phyloP scores from a whole-genome alignment of 2,329 filamentous ascomycete species.

The Aspergillus thermomutatus region DNA sequence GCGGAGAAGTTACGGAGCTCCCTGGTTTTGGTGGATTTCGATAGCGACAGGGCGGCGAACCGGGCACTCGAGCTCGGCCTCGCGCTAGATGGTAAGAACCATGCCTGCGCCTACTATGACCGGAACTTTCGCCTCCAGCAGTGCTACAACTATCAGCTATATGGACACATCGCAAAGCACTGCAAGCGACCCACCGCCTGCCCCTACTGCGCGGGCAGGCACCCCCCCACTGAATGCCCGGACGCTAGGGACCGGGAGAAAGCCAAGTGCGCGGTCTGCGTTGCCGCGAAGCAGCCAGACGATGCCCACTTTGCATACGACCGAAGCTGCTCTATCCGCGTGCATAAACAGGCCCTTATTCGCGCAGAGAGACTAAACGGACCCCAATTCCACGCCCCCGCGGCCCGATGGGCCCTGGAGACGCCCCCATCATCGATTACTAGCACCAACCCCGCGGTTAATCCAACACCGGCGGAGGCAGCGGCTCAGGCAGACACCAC shows the following conservation, averaged over 20 bases:
- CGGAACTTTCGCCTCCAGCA: background rate
- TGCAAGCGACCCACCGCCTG: background rate
- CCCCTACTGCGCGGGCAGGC: background rate
- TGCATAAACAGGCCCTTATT: background rate
- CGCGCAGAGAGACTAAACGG: background rate
- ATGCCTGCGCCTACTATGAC: background rate
- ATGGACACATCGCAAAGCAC: background rate
- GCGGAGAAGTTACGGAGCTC: background rate
- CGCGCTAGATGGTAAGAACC: background rate
- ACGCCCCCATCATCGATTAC: background rate
- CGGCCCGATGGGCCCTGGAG: background rate
- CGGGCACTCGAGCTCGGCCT: background rate
- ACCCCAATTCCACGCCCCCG: background rate
- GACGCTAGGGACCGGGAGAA: background rate
- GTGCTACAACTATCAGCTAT: constrained; percentile 1
- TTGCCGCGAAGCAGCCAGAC: background rate
- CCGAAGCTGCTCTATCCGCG: background rate
- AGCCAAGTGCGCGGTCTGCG: background rate
- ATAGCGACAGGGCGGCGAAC: background rate
- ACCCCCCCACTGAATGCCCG: background rate
- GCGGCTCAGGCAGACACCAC: background rate
- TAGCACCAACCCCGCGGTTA: background rate
- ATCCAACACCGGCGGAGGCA: background rate
- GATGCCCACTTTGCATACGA: background rate
- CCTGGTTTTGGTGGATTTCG: background rate